phyloP scores from a whole-genome alignment of 2,329 filamentous ascomycete species.

The Magnaporthiopsis rhizophila region DNA sequence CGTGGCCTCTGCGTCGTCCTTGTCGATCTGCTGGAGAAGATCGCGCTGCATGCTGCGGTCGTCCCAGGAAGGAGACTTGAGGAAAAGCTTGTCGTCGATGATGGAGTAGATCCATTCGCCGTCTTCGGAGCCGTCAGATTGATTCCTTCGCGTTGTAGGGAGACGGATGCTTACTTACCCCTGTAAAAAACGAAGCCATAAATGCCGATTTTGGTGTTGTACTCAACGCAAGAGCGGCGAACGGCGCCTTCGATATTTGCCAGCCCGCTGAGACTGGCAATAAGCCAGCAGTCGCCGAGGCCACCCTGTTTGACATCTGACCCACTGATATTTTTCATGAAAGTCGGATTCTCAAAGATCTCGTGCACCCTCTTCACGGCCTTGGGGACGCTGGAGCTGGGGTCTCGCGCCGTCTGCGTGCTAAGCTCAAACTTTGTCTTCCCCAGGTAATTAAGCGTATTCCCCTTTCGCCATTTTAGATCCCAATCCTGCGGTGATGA shows the following conservation, averaged over 20 bases:
- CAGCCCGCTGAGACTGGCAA: conserved; percentile 69
- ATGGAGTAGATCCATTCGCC: conserved; percentile 90
- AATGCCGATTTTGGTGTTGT: conserved; percentile 67
- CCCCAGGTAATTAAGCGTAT: conserved; percentile 46
- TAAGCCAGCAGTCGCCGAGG: conserved; percentile 77
- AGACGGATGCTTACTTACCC: conserved; percentile 28
- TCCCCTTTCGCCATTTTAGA: conserved; percentile 55
- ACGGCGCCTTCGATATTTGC: conserved; percentile 66
- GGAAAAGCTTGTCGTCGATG: conserved; percentile 82
- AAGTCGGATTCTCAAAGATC: conserved; percentile 67
- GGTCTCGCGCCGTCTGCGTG: conserved; percentile 34
- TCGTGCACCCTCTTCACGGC: conserved; percentile 69
- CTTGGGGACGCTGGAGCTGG: conserved; percentile 51
- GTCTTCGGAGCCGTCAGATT: conserved; percentile 35
- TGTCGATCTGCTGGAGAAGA: conserved; percentile 66
- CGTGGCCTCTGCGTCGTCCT: conserved; percentile 54
- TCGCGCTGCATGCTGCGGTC: conserved; percentile 68
- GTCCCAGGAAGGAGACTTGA: conserved; percentile 76
- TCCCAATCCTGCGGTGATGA: conserved; percentile 49
- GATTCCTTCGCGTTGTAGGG: background rate
- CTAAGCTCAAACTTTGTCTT: conserved; percentile 43
- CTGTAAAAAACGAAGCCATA: conserved; percentile 86
- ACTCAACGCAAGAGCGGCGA: conserved; percentile 65
- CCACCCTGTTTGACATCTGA: conserved; percentile 71
- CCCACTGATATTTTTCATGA: conserved; percentile 56